Base-by-base conservation (phyloP, 2,329 filamentous ascomycete genomes). In the Colletotrichum eleusines region DNA sequence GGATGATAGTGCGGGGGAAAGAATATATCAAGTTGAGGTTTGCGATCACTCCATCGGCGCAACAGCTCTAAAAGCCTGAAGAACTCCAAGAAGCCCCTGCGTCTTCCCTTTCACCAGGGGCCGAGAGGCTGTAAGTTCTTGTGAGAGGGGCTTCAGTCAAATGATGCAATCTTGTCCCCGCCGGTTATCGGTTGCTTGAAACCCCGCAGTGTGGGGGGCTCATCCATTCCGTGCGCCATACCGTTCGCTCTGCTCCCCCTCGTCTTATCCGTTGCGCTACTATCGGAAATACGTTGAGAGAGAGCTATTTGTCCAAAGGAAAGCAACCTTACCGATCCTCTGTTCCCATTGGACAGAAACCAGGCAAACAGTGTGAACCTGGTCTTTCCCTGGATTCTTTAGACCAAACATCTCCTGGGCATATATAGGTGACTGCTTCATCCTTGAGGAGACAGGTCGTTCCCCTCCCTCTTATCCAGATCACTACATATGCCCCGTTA, bases 161-260 rank as follows among this genome's bases (percentile, higher is more conserved):
- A 71, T 71, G 68, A 63, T 68, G 64, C 68, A 68, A 71, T 68
- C 58, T 28, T 20, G 44, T 38, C 51, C 58, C 58, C 68, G 63
- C 68, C 68, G 63, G 68, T 68, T 71, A 71, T 71, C 68, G 68
- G 68, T 53, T 38, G 38, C 53, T 71, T 63, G 58, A 54, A 63
- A 68, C 68, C 68, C 68, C 64, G 64, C 68, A 68, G 16, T 33
- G 68, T 70, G 67, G 68, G 67, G 68, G 58, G 64, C 64, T 48
- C 28, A 26, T 63, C 58, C 64, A 63, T 71, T 63, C 64, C 68
- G 68, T 68, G 35, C 59, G 68, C 68, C 38, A 44, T 58, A 23
- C 64, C 64, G 64, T 65, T 33, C 54, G n/a, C 48, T 63, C 42
- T 51, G 16, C 65, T 44, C n/a, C 55, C 64, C 64, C 64, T 68